These are phyloP conservation scores for Trametes cubensis DNA, from an alignment of 768 basidiomycete genomes.

Conservation along the genomic window DNA sequence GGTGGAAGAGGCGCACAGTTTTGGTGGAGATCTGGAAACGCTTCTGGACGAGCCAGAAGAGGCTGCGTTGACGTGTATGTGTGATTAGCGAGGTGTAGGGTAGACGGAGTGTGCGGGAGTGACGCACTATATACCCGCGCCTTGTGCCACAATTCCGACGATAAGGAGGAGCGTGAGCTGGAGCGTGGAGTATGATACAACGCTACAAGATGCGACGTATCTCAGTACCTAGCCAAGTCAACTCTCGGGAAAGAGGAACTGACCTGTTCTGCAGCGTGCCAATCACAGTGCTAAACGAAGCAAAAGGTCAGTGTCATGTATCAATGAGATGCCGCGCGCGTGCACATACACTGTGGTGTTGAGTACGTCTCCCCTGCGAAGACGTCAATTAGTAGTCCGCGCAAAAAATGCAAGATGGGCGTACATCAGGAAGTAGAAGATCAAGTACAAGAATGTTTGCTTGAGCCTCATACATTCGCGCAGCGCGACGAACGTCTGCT, in stretches of 20 bases:
- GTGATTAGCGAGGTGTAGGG: neutral
- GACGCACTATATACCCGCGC: constrained; percentile 66
- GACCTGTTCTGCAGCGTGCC: constrained; percentile 73
- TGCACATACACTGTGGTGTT: constrained; percentile 67
- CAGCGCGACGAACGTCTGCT: constrained; percentile 64
- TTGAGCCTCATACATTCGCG: constrained; percentile 67
- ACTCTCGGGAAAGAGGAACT: neutral
- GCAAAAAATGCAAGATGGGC: constrained; percentile 28
- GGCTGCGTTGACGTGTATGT: constrained; percentile 36
- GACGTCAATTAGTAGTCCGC: neutral
- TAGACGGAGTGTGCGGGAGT: neutral
- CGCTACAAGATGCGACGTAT: constrained; percentile 38
- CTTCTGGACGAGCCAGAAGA: constrained; percentile 73
- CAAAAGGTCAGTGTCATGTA: too few relatives aligned
- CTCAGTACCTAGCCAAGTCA: neutral
- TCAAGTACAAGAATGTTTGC: constrained; percentile 73
- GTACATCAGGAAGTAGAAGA: constrained; percentile 78
- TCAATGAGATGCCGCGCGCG: too few relatives aligned
- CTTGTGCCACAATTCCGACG: constrained; percentile 67
- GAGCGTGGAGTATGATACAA: constrained; percentile 73
- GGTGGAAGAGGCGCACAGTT: constrained; percentile 39
- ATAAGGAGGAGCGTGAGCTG: constrained; percentile 68
- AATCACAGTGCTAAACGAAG: constrained; percentile 59
- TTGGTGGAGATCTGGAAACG: constrained; percentile 65
- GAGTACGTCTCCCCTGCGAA: constrained; percentile 66